Conservation (phyloP, 805 yeast species). For the Candida germanica region DNA sequence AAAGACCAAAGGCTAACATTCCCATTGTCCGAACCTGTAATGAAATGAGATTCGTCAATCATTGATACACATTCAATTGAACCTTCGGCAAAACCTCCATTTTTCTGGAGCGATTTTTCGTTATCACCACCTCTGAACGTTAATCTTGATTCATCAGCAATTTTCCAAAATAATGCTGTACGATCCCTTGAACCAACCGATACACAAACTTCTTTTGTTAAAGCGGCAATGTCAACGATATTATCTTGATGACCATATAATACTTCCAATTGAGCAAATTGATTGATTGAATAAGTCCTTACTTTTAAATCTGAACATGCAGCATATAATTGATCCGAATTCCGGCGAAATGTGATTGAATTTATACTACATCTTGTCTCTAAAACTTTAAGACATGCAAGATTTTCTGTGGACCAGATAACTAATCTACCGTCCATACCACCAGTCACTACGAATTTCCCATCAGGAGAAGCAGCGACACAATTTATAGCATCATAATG, state of each 20-base stretch:
- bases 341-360: constrained; percentile 73
- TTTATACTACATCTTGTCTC: constrained; percentile 75
- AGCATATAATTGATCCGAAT: constrained; percentile 81
- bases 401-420: constrained; percentile 80
- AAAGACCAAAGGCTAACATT: constrained; percentile 85
- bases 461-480: constrained; percentile 83
- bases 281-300: constrained; percentile 81
- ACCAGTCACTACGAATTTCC: constrained; percentile 86
- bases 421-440: constrained; percentile 78
- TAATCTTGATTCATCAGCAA: constrained; percentile 89
- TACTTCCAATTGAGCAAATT: constrained; percentile 84
- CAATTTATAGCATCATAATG: constrained; percentile 75
- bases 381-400: constrained; percentile 72
- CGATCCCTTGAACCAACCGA: constrained; percentile 95
- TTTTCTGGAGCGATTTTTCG: constrained; percentile 32
- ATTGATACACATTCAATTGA: constrained; percentile 85
- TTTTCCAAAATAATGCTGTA: constrained; percentile 95
- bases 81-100: constrained; percentile 64
- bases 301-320: constrained; percentile 91
- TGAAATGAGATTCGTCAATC: constrained; percentile 89
- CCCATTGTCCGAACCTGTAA: constrained; percentile 96
- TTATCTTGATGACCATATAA: constrained; percentile 94
- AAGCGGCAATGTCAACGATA: constrained; percentile 76
- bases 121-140: constrained; percentile 90
- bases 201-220: constrained; percentile 86